These are phyloP conservation scores for Syzygium malaccense DNA, from an alignment of 441 rosid genomes.

Conservation along the genomic window DNA sequence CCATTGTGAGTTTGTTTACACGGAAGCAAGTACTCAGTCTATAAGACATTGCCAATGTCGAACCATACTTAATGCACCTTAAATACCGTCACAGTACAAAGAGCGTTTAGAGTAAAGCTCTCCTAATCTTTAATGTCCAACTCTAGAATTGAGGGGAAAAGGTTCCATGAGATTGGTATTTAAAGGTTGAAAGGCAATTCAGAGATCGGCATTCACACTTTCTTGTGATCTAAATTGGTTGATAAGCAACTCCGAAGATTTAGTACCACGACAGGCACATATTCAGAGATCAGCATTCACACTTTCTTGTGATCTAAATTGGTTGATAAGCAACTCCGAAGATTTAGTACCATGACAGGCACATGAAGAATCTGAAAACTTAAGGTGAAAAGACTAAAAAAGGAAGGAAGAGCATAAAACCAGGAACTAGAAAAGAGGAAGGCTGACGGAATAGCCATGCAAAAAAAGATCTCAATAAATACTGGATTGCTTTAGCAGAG, in stretches of 20 bases:
- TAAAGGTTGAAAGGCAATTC: neutral
- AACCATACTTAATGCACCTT: neutral
- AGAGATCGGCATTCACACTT: neutral
- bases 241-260: neutral
- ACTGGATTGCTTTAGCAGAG: neutral
- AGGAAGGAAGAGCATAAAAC: neutral
- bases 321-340: neutral
- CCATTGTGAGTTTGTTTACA: neutral
- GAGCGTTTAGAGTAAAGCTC: neutral
- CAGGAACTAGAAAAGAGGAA: neutral
- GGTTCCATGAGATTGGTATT: neutral
- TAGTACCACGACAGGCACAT: neutral
- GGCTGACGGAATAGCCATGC: neutral
- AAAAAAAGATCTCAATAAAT: neutral
- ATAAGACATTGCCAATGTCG: neutral
- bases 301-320: neutral
- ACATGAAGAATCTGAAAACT: neutral
- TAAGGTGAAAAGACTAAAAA: neutral
- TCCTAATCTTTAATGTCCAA: neutral
- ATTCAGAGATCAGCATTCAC: neutral
- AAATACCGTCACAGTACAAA: neutral
- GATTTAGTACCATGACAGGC: neutral
- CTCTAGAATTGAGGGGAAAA: neutral
- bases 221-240: neutral
- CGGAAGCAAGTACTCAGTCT: neutral